Conservation (phyloP, 2,329 filamentous ascomycete species). For the Trichoderma simmonsii region DNA sequence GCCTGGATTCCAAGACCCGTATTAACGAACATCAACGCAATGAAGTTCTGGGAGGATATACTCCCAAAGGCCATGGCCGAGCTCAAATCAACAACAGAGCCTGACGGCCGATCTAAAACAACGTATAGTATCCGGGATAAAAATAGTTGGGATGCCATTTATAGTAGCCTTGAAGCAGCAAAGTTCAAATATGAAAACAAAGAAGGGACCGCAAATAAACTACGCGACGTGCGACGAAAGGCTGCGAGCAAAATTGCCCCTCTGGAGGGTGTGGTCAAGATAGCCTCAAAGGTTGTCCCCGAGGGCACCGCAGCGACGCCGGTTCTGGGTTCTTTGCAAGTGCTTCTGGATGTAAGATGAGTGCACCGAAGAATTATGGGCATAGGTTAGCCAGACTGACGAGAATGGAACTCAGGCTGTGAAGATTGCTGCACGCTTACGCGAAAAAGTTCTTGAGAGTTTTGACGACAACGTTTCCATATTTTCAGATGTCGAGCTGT, state of each 20-base stretch:
- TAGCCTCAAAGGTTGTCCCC: neutral
- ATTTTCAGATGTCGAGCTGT: neutral
- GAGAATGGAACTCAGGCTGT: neutral
- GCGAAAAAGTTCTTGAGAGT: neutral
- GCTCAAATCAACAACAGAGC: neutral
- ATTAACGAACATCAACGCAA: neutral
- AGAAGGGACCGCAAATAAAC: neutral
- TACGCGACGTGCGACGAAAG: neutral
- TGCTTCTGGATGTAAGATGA: neutral
- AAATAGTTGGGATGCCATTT: neutral
- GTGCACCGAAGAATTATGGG: neutral
- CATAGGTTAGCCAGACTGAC: neutral
- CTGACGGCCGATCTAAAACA: neutral
- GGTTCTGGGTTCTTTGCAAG: neutral
- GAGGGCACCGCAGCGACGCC: neutral
- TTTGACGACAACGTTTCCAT: neutral
- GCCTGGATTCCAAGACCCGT: neutral
- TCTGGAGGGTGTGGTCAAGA: neutral
- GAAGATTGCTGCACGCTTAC: neutral
- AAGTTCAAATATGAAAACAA: neutral
- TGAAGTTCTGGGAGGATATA: neutral
- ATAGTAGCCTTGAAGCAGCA: neutral
- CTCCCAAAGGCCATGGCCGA: neutral
- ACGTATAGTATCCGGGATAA: neutral
- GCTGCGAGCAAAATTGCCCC: neutral